Evolutionary conservation across 805 yeast species (phyloP).

Genomic region (Wickerhamomyces chambardii): DNA sequence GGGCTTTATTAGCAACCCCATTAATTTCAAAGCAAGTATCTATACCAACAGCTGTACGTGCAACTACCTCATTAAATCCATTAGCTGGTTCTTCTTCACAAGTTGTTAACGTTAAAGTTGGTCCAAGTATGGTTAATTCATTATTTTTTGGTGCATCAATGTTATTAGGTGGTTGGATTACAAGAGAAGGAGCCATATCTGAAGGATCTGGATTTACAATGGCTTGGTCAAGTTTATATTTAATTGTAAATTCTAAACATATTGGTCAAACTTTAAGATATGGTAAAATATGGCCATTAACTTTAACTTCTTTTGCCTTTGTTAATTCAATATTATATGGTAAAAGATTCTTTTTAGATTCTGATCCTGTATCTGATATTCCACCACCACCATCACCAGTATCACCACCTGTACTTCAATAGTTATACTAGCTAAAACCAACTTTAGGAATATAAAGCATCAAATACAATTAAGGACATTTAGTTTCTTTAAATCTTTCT

Average conservation of each 20-base stretch:
- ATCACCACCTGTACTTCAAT: too few relatives aligned
- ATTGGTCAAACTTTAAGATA: slow-evolving; percentile 42
- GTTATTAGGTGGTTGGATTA: slow-evolving; percentile 65
- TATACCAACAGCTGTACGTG: slow-evolving; percentile 1
- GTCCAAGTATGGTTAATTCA: slow-evolving; percentile 28
- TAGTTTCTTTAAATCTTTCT: too few relatives aligned
- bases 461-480: too few relatives aligned
- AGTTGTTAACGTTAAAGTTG: slow-evolving; percentile 18
- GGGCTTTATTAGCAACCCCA: slow-evolving; percentile 28
- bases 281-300: slow-evolving; percentile 55
- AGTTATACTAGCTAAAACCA: too few relatives aligned
- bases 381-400: slow-evolving; percentile 44
- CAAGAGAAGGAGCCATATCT: slow-evolving; percentile 64
- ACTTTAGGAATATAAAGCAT: too few relatives aligned
- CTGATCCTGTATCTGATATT: slow-evolving; percentile 48
- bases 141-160: slow-evolving; percentile 52
- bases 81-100: too few relatives aligned
- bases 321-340: slow-evolving; percentile 65
- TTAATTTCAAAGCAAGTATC: slow-evolving; percentile 21
- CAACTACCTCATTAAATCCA: too few relatives aligned
- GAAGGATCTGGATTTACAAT: slow-evolving; percentile 75
- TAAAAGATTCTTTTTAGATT: slow-evolving; percentile 39
- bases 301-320: slow-evolving; percentile 47
- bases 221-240: slow-evolving; percentile 76
- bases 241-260: slow-evolving; percentile 60